A percentile compares a stretch with the other conserved stretches of the same genome.
These are phyloP conservation scores for Euryodendron excelsum DNA, from an alignment of 148 eudicot genomes.

Conservation along the genomic window DNA sequence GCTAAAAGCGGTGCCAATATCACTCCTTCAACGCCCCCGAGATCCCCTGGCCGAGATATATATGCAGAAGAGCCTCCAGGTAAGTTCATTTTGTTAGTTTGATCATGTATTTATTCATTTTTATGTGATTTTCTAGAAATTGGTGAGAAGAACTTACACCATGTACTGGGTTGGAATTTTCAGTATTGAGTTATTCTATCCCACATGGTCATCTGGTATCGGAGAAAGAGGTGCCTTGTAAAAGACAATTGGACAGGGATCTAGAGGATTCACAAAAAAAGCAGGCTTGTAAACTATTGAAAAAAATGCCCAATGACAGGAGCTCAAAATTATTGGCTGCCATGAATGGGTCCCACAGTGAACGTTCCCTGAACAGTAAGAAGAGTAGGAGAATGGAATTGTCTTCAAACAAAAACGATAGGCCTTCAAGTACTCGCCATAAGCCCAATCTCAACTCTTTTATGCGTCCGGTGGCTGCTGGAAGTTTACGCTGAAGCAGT, in stretches of 20 bases:
- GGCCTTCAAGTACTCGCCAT: not conserved
- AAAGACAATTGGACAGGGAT: constrained; percentile 34
- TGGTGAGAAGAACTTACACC: constrained; percentile 15
- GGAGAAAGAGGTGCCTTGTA: constrained; percentile 28
- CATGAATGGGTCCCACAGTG: constrained; percentile 19
- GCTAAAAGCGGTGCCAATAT: constrained; percentile 10
- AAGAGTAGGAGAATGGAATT: constrained; percentile 16
- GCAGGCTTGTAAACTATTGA: constrained; percentile 39
- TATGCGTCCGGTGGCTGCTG: constrained; percentile 24
- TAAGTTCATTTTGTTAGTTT: constrained; percentile 19
- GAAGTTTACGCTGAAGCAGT: constrained; percentile 11
- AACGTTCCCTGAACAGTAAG: constrained; percentile 19
- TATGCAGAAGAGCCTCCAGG: constrained; percentile 58
- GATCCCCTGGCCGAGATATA: constrained; percentile 53
- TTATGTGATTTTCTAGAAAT: not conserved
- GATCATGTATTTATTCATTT: not conserved
- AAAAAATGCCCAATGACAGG: constrained; percentile 26
- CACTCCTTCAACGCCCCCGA: constrained; percentile 32
- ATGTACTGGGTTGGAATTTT: constrained; percentile 20
- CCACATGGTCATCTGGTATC: constrained; percentile 30
- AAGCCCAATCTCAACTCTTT: constrained; percentile 17
- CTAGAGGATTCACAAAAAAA: constrained; percentile 37
- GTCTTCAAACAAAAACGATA: constrained; percentile 13
- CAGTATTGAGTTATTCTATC: constrained; percentile 31
- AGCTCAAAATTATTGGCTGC: constrained; percentile 30